phyloP scores from a whole-genome alignment of 2,329 filamentous ascomycete species.

The Epichloe aotearoae region DNA sequence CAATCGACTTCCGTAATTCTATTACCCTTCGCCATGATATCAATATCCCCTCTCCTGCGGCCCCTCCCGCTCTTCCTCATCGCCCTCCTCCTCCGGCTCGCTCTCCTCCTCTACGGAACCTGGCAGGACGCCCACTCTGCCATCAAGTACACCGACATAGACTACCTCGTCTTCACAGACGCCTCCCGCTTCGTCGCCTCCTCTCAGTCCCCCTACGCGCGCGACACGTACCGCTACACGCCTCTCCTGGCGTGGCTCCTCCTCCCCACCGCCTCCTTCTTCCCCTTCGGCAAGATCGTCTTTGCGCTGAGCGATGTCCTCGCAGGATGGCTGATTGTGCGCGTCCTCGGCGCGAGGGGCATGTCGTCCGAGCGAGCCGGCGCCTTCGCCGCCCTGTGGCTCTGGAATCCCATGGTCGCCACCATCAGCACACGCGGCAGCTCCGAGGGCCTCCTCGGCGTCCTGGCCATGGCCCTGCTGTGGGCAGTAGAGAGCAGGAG shows the following conservation, averaged over 20 bases:
- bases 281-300: slow-evolving; percentile 75
- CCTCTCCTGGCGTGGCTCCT: slow-evolving; percentile 87
- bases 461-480: slow-evolving; percentile 68
- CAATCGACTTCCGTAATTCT: no score
- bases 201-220: slow-evolving; percentile 65
- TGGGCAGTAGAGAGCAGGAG: slow-evolving; percentile 62
- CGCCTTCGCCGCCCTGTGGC: slow-evolving; percentile 75
- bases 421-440: slow-evolving; percentile 92
- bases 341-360: slow-evolving; percentile 23
- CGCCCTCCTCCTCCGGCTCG: slow-evolving; percentile 51
- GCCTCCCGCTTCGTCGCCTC: slow-evolving; percentile 63
- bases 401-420: slow-evolving; percentile 96
- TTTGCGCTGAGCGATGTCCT: slow-evolving; percentile 76
- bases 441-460: slow-evolving; percentile 79
- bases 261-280: slow-evolving; percentile 65
- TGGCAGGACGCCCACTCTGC: slow-evolving; percentile 88
- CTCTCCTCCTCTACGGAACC: slow-evolving; percentile 73
- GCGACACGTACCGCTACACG: slow-evolving; percentile 95
- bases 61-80: slow-evolving; percentile 39
- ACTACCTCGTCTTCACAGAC: slow-evolving; percentile 97
- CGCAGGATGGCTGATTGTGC: slow-evolving; percentile 63
- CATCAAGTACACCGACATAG: slow-evolving; percentile 96
- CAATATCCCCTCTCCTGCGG: slow-evolving; percentile 15
- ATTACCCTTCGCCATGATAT: background rate
- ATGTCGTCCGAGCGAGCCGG: slow-evolving; percentile 45